Base-by-base conservation (phyloP, 257 asterid genomes). In the Schizonepeta tenuifolia region DNA sequence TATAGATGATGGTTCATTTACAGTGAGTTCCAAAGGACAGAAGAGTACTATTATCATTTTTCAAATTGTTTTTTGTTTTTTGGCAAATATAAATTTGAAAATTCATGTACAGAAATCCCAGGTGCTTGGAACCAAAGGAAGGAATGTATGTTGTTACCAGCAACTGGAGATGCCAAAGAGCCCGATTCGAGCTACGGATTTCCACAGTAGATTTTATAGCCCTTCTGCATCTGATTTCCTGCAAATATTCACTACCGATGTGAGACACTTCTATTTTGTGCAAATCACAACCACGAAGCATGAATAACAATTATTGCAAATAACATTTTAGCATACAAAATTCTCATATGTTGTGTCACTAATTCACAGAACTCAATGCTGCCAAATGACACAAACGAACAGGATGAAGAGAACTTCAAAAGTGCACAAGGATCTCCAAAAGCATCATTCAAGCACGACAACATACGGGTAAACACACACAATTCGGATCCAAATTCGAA, bases 191-290 rank as follows among this genome's bases (percentile, higher is more conserved):
- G 86, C 90, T n/a, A 71, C 84, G 87, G 86, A 82, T 76, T 85
- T 85, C 81, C 84, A 83, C 74, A 57, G 84, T 36, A 74, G 89
- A 67, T 59, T 86, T 10, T 87, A 89, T 89, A 85, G 86, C 65
- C 84, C 89, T 36, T 71, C 84, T 74, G 82, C 93, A 71, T 72
- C 85, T 33, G 77, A 80, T 57, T 79, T 85, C 83, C 74, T 78
- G 26, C 87, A 87, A 28, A 78, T 74, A 63, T 85, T 82, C 58
- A 65, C 90, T 54, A 56, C 90, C 65, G 77, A 67, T 13, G 93
- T 87, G 76, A 85, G 87, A 38, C 68, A 55, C 13, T 60, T 63
- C 5, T 38, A 46, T 11, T 26, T 1, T 50, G 54, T 46, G n/a
- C 17, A 13, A 13, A 14, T 46, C 51, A 46, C 51, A 46, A 46